Base-by-base conservation (phyloP, 129 eudicot species). In the Chrysanthemum lavandulifolium region DNA sequence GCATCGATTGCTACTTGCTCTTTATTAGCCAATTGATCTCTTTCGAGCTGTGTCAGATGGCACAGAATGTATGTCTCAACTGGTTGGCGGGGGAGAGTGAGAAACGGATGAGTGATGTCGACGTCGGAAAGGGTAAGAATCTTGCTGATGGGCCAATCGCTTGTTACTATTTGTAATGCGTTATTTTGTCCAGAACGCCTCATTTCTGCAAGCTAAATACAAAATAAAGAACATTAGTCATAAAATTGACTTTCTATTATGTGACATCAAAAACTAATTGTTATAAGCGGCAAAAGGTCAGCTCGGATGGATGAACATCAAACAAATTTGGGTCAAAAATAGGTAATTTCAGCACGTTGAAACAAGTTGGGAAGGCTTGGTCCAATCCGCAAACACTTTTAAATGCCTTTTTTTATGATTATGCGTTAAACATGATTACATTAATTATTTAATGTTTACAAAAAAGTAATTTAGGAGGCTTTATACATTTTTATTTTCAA, bases 21-120 rank as follows among this genome's bases (percentile, higher is more conserved):
- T 61, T 78, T 83, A 48, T 81, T 84, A 65, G 78, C 82, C 60
- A 90, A 78, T 50, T 83, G 86, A 11, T 87, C 96, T 48, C 79
- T 86, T 61, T 87, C 88, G 19, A 77, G 81, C 56, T 82, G 91
- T 10, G 96, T 67, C 69, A 90, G 76, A 79, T 86, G 84, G 70
- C 87, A 56, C 25, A 90, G 81, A 29, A 90, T 81, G 81, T 84
- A 81, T 10, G 75, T 75, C 43, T 90, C 96, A 43, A 87, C 96
- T 23, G 88, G 85, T 63, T 87, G 96, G 2, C 96, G 88, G 27
- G 96, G 91, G 40, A 90, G 81, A 62, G 96, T 90, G 43, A 90
- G 93, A 70, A 90, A 87, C 21, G 96, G 96, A 56, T 90, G 96
- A 55, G 96, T 90, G 51, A 87, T 85, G 76, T 90, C 96, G 54